phyloP scores from a whole-genome alignment of 305 asterid genomes.

The Ajuga reptans region DNA sequence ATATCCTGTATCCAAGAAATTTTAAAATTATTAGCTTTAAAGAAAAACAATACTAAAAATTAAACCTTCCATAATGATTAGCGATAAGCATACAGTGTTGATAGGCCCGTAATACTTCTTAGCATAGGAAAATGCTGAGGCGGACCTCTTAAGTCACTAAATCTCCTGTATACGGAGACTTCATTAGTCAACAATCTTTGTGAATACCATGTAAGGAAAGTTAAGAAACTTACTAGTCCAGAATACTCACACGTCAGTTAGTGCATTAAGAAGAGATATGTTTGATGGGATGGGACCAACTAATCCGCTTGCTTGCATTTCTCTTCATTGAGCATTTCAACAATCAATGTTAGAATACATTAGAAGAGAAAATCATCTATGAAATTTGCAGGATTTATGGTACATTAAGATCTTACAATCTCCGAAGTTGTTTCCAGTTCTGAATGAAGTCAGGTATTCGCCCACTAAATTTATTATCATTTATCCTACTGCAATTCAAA shows the following conservation, averaged over 20 bases:
- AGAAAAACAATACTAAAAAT: not conserved
- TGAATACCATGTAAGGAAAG: not conserved
- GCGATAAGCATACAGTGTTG: constrained; percentile 38
- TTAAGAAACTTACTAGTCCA: not conserved
- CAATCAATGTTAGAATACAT: constrained; percentile 16
- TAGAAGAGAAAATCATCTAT: not conserved
- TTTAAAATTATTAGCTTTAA: constrained; percentile 8
- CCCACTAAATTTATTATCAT: constrained; percentile 55
- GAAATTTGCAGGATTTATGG: not conserved
- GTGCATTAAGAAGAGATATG: constrained; percentile 46
- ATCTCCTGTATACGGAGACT: constrained; percentile 50
- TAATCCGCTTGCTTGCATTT: constrained; percentile 65
- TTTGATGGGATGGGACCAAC: constrained; percentile 65
- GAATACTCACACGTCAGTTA: constrained; percentile 55
- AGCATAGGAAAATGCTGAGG: constrained; percentile 53
- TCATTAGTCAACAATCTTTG: not conserved
- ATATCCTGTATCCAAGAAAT: constrained; percentile 44
- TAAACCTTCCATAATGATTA: not conserved
- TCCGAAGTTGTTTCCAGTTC: constrained; percentile 56
- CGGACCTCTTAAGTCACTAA: constrained; percentile 59
- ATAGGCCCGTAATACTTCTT: constrained; percentile 38
- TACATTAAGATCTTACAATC: constrained; percentile 41
- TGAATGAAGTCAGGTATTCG: constrained; percentile 56
- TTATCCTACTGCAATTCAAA: constrained; percentile 57
- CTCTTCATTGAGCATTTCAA: constrained; percentile 39